phyloP scores from a whole-genome alignment of 2,329 filamentous ascomycete species.

The Plectosphaerella sp. region DNA sequence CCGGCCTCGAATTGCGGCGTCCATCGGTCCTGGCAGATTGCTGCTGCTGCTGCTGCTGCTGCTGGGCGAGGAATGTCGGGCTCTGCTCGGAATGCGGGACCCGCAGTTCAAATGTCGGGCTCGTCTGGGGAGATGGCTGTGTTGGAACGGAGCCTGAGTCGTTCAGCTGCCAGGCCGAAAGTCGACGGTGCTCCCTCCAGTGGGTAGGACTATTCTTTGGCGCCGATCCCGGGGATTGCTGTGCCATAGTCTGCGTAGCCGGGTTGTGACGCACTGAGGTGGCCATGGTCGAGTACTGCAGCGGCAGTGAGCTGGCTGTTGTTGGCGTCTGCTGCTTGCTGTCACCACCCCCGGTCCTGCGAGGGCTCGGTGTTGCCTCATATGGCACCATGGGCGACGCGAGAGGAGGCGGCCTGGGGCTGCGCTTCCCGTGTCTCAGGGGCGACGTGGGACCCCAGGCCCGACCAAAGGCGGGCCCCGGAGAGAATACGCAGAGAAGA shows the following conservation, averaged over 20 bases:
- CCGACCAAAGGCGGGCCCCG: slow-evolving; percentile 31
- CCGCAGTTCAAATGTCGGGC: background rate
- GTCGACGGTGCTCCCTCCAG: background rate
- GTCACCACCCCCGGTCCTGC: background rate
- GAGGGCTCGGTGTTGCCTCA: background rate
- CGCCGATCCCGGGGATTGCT: slow-evolving; percentile 2
- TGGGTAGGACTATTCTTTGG: slow-evolving; percentile 6
- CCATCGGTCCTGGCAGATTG: slow-evolving; percentile 3
- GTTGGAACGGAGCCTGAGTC: background rate
- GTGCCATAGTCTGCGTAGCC: background rate
- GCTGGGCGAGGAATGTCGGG: slow-evolving; percentile 4
- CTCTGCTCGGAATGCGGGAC: slow-evolving; percentile 3
- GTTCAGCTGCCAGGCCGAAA: background rate
- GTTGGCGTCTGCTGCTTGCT: background rate
- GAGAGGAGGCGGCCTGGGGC: slow-evolving; percentile 6
- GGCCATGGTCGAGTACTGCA: slow-evolving; percentile 2
- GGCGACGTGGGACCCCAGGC: slow-evolving; percentile 37
- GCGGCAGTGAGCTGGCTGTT: background rate
- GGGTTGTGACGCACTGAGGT: background rate
- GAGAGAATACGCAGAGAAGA: slow-evolving; percentile 30
- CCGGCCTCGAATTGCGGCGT: slow-evolving; percentile 2
- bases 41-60: slow-evolving; percentile 4
- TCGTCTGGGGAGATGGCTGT: background rate
- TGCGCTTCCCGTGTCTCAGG: slow-evolving; percentile 4
- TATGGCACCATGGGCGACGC: slow-evolving; percentile 6